Conservation (phyloP, 2,329 filamentous ascomycete species). For the Aspergillus calidoustus region DNA sequence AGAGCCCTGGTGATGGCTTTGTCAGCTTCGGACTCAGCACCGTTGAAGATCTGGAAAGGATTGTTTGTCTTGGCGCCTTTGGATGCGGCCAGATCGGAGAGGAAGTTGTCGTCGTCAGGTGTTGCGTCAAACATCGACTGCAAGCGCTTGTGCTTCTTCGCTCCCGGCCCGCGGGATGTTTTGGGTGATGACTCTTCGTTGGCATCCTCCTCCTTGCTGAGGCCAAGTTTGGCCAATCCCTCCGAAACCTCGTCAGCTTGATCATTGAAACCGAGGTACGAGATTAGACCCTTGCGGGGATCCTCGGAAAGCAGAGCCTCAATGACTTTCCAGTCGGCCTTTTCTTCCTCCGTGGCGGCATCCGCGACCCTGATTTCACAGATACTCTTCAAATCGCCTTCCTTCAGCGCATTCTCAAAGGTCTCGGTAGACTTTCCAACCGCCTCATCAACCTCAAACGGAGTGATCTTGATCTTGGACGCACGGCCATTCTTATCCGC, state of each 20-base stretch:
- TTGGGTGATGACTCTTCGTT: slow-evolving; percentile 52
- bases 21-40: slow-evolving; percentile 82
- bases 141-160: slow-evolving; percentile 65
- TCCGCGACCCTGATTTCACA: slow-evolving; percentile 77
- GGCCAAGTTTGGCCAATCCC: slow-evolving; percentile 46
- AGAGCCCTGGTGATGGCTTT: slow-evolving; percentile 84
- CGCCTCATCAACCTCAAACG: slow-evolving; percentile 85
- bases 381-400: slow-evolving; percentile 76
- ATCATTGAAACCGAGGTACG: slow-evolving; percentile 85
- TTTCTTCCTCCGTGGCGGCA: slow-evolving; percentile 85
- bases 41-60: slow-evolving; percentile 87
- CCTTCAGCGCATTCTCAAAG: slow-evolving; percentile 81
- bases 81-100: slow-evolving; percentile 80
- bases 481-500: slow-evolving; percentile 65
- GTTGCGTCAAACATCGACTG: slow-evolving; percentile 81
- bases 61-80: slow-evolving; percentile 93
- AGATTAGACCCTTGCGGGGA: slow-evolving; percentile 81
- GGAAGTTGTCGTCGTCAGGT: slow-evolving; percentile 79
- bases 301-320: slow-evolving; percentile 84
- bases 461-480: slow-evolving; percentile 81
- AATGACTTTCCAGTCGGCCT: slow-evolving; percentile 94
- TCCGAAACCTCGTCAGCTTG: slow-evolving; percentile 56
- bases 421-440: slow-evolving; percentile 82
- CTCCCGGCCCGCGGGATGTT: slow-evolving; percentile 51
- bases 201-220: slow-evolving; percentile 46